phyloP scores from a whole-genome alignment of 2,329 filamentous ascomycete species.

The Claviceps humidiphila region DNA sequence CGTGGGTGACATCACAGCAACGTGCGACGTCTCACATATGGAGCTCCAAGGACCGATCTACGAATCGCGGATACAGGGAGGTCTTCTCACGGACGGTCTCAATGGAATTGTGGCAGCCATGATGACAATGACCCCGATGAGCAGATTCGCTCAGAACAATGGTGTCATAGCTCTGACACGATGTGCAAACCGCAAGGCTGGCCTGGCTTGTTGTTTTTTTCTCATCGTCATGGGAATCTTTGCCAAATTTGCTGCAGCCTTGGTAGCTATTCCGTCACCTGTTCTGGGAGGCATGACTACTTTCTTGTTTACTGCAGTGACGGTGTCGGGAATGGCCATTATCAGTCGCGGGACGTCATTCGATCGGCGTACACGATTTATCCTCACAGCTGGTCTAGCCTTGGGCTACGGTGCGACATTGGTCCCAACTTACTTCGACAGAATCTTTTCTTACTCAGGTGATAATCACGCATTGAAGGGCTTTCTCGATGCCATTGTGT shows the following conservation, averaged over 20 bases:
- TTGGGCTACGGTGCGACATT: constrained; percentile 61
- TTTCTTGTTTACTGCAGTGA: constrained; percentile 55
- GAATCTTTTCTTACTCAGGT: constrained; percentile 61
- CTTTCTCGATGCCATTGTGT: constrained; percentile 60
- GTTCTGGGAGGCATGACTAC: constrained; percentile 45
- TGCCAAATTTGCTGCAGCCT: constrained; percentile 73
- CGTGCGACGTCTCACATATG: constrained; percentile 65
- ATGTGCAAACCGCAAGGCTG: constrained; percentile 69
- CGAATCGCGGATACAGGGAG: constrained; percentile 67
- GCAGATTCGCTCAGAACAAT: constrained; percentile 73
- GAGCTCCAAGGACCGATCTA: constrained; percentile 60
- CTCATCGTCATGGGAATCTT: constrained; percentile 71
- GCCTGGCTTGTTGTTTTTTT: constrained; percentile 66
- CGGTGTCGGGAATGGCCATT: constrained; percentile 66
- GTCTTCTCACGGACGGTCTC: constrained; percentile 63
- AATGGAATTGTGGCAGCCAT: constrained; percentile 64
- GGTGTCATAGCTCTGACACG: constrained; percentile 71
- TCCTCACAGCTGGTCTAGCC: constrained; percentile 61
- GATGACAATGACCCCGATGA: constrained; percentile 70
- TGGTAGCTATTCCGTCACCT: constrained; percentile 38
- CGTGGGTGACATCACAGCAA: constrained; percentile 69
- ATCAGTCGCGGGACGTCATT: constrained; percentile 57
- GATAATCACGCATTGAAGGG: constrained; percentile 54
- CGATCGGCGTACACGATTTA: constrained; percentile 69
- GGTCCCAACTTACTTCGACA: constrained; percentile 52